These are phyloP conservation scores for Babjeviella inositovora DNA, from an alignment of 805 yeast genomes.

Conservation along the genomic window DNA sequence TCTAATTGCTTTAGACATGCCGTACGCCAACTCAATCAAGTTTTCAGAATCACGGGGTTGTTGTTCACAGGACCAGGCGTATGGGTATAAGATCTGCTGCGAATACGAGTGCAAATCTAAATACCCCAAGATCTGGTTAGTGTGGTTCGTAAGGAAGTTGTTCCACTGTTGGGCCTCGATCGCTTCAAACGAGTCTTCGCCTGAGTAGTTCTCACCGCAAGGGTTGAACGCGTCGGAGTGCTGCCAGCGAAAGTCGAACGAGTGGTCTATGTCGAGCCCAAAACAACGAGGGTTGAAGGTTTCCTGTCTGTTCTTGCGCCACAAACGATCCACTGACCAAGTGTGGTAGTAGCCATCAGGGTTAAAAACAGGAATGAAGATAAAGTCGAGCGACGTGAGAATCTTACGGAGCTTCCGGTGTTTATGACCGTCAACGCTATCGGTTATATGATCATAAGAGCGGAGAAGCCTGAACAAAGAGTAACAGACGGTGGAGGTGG, in stretches of 20 bases:
- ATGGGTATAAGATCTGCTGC: conserved; percentile 71
- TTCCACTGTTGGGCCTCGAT: conserved; percentile 37
- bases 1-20: conserved; percentile 61
- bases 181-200: conserved; percentile 57
- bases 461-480: conserved; percentile 28
- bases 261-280: conserved; percentile 81
- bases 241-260: conserved; percentile 64
- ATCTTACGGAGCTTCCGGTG: too few relatives aligned
- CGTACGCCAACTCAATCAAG: conserved; percentile 67
- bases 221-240: conserved; percentile 42
- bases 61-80: conserved; percentile 62
- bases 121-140: conserved; percentile 57
- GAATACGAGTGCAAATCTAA: conserved; percentile 78
- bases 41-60: conserved; percentile 72
- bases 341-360: conserved; percentile 86
- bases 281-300: conserved; percentile 50
- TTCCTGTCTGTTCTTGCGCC: conserved; percentile 82
- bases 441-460: too few relatives aligned
- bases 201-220: conserved; percentile 75
- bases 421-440: too few relatives aligned
- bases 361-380: conserved; percentile 71
- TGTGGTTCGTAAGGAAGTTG: conserved; percentile 27
- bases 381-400: conserved; percentile 60
- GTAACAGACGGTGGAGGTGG: conserved; percentile 55
- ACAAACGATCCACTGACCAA: conserved; percentile 67